phyloP scores from a whole-genome alignment of 257 asterid genomes.

The Solanum sitiens region DNA sequence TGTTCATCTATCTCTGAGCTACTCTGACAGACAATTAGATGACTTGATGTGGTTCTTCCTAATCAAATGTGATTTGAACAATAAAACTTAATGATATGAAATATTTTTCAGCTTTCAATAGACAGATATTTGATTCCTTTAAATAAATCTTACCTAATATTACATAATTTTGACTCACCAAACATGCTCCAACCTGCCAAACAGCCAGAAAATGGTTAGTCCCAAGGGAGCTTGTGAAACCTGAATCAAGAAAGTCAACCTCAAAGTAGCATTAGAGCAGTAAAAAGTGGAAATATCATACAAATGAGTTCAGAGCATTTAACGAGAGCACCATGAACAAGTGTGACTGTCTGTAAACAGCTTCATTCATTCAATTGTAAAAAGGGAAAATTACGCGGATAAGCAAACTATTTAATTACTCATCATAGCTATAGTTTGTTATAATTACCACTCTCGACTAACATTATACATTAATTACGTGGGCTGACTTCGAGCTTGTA shows the following conservation, averaged over 20 bases:
- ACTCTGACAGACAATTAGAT: background rate
- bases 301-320: background rate
- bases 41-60: background rate
- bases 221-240: background rate
- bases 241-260: background rate
- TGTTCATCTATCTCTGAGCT: background rate
- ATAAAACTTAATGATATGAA: background rate
- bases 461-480: no score
- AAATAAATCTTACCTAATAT: constrained; percentile 63
- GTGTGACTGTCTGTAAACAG: background rate
- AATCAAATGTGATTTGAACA: background rate
- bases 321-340: background rate
- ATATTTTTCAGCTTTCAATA: background rate
- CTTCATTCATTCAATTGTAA: background rate
- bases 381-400: no score
- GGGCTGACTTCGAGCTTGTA: no score
- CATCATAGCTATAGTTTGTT: no score
- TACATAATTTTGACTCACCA: constrained; percentile 86
- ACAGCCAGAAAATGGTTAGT: background rate
- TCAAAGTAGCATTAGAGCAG: background rate
- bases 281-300: background rate
- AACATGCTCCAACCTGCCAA: constrained; percentile 85
- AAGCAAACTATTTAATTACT: no score
- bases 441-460: no score
- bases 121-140: background rate